phyloP scores from a whole-genome alignment of 768 basidiomycete species.

The Suillus clintonianus region DNA sequence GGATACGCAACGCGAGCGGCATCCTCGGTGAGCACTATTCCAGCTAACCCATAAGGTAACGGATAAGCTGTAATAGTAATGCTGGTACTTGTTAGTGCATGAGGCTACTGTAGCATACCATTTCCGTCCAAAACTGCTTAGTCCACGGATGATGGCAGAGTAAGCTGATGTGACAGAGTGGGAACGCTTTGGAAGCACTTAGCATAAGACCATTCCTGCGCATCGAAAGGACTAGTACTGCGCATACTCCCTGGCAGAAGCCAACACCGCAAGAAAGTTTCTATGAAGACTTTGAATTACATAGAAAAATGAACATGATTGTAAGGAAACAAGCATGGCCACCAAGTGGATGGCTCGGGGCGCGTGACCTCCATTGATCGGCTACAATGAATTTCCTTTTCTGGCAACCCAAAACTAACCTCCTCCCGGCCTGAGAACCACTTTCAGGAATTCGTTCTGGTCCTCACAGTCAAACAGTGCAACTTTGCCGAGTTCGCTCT shows the following conservation, averaged over 20 bases:
- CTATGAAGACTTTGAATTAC: neutral
- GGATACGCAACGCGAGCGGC: neutral
- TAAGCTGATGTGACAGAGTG: neutral
- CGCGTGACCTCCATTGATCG: conserved; percentile 3
- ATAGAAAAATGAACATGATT: neutral
- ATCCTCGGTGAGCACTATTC: neutral
- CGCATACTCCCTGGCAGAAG: neutral
- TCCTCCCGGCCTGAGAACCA: conserved; percentile 3
- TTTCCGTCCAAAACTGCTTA: too few species aligned
- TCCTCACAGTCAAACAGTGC: neutral
- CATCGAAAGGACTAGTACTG: too few species aligned
- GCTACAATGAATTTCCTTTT: conserved; percentile 19
- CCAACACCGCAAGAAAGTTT: neutral
- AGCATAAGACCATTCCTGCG: neutral
- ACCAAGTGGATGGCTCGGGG: neutral
- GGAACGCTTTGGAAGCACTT: neutral
- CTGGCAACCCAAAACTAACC: conserved; percentile 14
- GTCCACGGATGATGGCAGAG: too few species aligned
- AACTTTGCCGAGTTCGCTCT: neutral
- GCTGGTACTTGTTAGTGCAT: neutral
- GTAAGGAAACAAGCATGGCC: neutral
- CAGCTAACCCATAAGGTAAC: too few species aligned
- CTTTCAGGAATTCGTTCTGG: neutral
- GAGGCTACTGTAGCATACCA: too few species aligned
- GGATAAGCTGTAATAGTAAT: neutral